Evolutionary conservation across 2,329 filamentous ascomycete genomes (phyloP), one percentile per base, ranked within the genome.

Genomic region (Rhynchosporium graminicola): DNA sequence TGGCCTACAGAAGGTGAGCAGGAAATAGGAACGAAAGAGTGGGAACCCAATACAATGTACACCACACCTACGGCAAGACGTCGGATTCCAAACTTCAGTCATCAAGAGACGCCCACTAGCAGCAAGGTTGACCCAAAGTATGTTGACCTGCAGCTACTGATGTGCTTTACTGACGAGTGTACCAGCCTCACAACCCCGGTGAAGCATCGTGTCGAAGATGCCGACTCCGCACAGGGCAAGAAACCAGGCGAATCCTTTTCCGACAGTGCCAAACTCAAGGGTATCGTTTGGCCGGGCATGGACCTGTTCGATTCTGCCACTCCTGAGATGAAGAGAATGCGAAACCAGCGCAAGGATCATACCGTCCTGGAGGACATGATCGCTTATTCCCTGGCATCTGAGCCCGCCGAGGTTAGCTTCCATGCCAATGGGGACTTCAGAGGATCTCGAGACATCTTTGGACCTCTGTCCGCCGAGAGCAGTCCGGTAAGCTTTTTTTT

Each of bases 301-400:
- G 83, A 85, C 59, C 81, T 91, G n/a, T 92, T 93, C 72, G 90
- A 94, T 74, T 86, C 90, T 59, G 90, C 90, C 4, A 90, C 87
- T 4, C 82, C 86, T 15, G 84, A 88, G 64, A 88, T 90, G 81
- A 88, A 86, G 69, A 83, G 87, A 51, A 90, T 86, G 77, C 82
- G 90, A 57, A 93, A 93, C 72, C 90, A 94, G 75, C 86, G 88
- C 70, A 94, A 94, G 74, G 85, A 88, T 59, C 81, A 80, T n/a
- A 87, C 85, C 0, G 86, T 91, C n/a, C 77, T 92, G 28, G 80
- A 84, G 60, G 83, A 84, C 63, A 86, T 94, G 75, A 82, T 87
- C 68, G 75, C 81, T 58, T 85, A 84, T 20, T 92, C 90, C 0
- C 80, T 82, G 66, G 79, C 81, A 2, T 84, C 92, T 40, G 82